These are phyloP conservation scores for Phylloporus sp. DNA, from an alignment of 768 basidiomycete genomes.

Conservation along the genomic window DNA sequence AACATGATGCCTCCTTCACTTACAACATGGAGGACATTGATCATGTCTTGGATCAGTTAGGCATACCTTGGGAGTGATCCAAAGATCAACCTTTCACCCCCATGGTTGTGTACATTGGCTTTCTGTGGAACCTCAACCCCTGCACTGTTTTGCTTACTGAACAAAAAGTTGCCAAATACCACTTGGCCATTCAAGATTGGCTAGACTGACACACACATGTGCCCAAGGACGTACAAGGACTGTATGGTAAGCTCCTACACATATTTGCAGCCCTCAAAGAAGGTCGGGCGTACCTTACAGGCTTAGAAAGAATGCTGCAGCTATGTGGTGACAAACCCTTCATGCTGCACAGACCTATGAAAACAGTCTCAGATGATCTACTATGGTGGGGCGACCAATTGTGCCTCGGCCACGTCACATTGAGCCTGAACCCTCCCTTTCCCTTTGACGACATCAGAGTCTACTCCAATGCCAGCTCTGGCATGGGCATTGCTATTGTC, in stretches of 20 bases:
- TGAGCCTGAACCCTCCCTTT: background rate
- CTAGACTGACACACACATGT: accelerated
- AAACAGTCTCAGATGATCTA: background rate
- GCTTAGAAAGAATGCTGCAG: conserved; percentile 35
- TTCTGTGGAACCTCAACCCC: conserved; percentile 31
- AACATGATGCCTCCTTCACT: background rate
- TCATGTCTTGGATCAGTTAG: accelerated
- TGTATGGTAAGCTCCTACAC: conserved; percentile 13
- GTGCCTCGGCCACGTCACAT: too few relatives aligned
- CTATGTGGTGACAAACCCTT: conserved; percentile 29
- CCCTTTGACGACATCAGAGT: background rate
- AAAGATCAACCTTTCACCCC: conserved; percentile 11
- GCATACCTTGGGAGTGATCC: conserved; percentile 2
- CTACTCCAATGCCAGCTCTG: background rate
- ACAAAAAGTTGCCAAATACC: conserved; percentile 23
- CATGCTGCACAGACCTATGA: conserved; percentile 16
- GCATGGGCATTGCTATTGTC: background rate
- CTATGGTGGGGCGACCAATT: background rate
- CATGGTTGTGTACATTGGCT: conserved; percentile 20
- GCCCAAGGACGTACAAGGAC: background rate
- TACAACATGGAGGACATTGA: conserved; percentile 4
- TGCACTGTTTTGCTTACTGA: conserved; percentile 21
- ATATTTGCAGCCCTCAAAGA: conserved; percentile 22
- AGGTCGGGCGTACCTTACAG: conserved; percentile 39
- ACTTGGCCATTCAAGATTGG: conserved; percentile 4